Conservation (phyloP, 495 filamentous ascomycete species). For the Pyrenula massariospora region DNA sequence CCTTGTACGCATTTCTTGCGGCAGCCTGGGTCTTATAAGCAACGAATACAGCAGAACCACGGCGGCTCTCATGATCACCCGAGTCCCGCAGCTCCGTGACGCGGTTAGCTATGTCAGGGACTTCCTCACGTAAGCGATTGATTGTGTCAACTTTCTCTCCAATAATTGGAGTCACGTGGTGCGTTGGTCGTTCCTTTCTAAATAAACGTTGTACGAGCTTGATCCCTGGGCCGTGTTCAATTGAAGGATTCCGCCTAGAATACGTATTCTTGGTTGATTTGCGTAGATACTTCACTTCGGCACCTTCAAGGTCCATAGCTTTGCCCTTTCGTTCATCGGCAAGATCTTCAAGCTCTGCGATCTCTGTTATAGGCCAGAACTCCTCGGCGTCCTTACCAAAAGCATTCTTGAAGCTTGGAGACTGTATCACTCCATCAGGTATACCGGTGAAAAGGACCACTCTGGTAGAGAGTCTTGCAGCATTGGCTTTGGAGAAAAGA, state of each 20-base stretch:
- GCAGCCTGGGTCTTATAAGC: conserved; percentile 70
- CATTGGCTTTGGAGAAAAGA: conserved; percentile 55
- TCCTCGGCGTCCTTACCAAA: conserved; percentile 48
- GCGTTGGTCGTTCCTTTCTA: conserved; percentile 31
- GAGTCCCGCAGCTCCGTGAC: conserved; percentile 52
- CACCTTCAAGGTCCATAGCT: conserved; percentile 48
- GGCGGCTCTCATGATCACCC: conserved; percentile 33
- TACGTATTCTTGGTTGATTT: background rate
- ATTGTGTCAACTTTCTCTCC: conserved; percentile 76
- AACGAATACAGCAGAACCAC: conserved; percentile 64
- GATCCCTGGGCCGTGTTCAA: background rate
- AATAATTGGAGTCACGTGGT: conserved; percentile 35
- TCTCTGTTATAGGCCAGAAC: conserved; percentile 51
- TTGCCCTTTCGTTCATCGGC: conserved; percentile 48
- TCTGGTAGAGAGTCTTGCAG: conserved; percentile 51
- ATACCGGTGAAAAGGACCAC: conserved; percentile 63
- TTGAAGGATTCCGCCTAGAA: no score
- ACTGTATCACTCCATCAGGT: conserved; percentile 44
- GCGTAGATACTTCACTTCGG: conserved; percentile 43
- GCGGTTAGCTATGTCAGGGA: conserved; percentile 48
- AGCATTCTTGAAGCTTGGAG: conserved; percentile 41
- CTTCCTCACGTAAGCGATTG: conserved; percentile 54
- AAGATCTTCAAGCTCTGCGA: conserved; percentile 39
- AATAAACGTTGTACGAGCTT: background rate
- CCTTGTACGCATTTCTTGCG: conserved; percentile 72